Evolutionary conservation across 495 filamentous ascomycete genomes (phyloP).

Genomic region (Penicillium argentinense): DNA sequence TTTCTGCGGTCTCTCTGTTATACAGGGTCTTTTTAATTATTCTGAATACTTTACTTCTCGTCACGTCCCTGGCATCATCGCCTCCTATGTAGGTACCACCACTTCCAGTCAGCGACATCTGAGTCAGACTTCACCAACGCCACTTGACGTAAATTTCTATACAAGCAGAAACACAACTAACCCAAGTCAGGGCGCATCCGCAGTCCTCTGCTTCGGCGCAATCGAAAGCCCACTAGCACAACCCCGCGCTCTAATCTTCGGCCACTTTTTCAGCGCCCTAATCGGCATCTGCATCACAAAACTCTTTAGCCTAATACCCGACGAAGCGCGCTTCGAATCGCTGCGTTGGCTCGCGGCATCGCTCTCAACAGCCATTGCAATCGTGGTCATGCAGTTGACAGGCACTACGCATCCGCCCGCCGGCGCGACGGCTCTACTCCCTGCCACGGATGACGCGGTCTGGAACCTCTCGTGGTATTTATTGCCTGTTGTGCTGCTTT

Average conservation of each 20-base stretch:
- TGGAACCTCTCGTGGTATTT: constrained; percentile 68
- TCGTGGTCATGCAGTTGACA: constrained; percentile 69
- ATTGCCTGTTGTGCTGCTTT: constrained; percentile 61
- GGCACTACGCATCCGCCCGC: constrained; percentile 80
- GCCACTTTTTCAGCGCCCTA: constrained; percentile 65
- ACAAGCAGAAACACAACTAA: too few species aligned
- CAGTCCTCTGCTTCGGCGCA: constrained; percentile 65
- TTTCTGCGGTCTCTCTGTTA: constrained; percentile 34
- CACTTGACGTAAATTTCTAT: background rate
- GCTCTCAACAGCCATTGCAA: constrained; percentile 61
- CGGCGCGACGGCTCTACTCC: constrained; percentile 77
- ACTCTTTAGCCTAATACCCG: constrained; percentile 59
- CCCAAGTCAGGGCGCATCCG: constrained; percentile 73
- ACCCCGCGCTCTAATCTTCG: constrained; percentile 67
- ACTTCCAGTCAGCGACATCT: background rate
- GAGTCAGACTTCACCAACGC: background rate
- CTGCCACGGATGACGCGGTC: constrained; percentile 57
- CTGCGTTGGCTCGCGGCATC: constrained; percentile 68
- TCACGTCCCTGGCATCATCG: constrained; percentile 33
- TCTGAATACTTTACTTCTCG: constrained; percentile 30
- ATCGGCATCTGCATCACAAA: constrained; percentile 65
- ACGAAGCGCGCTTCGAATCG: constrained; percentile 42
- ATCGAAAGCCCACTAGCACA: constrained; percentile 75
- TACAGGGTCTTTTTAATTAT: constrained; percentile 37
- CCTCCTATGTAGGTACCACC: constrained; percentile 30